Conservation (phyloP, 225 moss, liverwort and hornwort species). For the Ulota crispa region DNA sequence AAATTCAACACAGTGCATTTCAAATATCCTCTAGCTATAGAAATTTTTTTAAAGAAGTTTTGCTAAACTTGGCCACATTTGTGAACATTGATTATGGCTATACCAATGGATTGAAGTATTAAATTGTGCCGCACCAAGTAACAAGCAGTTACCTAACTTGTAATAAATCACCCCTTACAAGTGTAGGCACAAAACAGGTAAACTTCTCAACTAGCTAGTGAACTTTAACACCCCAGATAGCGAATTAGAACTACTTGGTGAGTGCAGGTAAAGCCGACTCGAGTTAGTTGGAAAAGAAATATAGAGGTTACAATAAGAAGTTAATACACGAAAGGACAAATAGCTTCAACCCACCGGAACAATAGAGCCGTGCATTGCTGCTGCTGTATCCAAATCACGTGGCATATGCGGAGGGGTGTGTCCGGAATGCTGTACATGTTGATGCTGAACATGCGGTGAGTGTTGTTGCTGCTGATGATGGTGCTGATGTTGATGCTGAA, state of each 20-base stretch:
- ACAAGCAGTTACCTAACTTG: not conserved
- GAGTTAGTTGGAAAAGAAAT: not conserved
- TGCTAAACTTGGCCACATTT: too few relatives aligned
- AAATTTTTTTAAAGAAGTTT: too few relatives aligned
- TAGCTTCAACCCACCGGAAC: constrained; percentile 48
- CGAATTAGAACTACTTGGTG: not conserved
- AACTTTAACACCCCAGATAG: not conserved
- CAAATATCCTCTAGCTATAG: too few relatives aligned
- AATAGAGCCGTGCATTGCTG: constrained; percentile 53
- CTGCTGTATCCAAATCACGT: constrained; percentile 52
- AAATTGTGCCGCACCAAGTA: not conserved
- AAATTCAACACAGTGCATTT: too few relatives aligned
- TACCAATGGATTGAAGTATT: not conserved
- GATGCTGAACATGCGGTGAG: constrained; percentile 75
- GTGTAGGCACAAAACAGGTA: not conserved
- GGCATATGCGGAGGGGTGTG: constrained; percentile 73
- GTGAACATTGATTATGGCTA: not conserved
- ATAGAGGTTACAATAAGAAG: not conserved
- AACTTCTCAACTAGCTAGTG: not conserved
- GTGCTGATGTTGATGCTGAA: constrained; percentile 73
- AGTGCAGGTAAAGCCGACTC: not conserved
- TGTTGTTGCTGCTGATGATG: constrained; percentile 73
- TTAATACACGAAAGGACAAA: not conserved
- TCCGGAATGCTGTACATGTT: constrained; percentile 70
- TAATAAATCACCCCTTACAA: not conserved